Evolutionary conservation across 176 grass and related monocot species (phyloP), one percentile per base, ranked within the genome.

Genomic region (Lolium perenne): DNA sequence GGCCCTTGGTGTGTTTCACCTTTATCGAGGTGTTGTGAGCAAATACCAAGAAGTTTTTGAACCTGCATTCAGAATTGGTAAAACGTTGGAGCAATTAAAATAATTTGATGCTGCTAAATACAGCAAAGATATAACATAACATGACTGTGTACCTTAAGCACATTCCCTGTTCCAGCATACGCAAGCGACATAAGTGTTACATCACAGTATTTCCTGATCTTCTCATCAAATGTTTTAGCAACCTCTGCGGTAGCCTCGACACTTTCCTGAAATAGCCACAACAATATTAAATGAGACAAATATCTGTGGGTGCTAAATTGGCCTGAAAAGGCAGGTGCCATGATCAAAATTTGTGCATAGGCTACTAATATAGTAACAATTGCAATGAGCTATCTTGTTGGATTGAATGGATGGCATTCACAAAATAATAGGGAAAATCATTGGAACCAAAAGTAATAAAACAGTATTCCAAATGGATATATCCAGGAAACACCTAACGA

Each of bases 131-230:
- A 22, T 54, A 73, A 73, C 25, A 54, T 20, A 76, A 38, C 51
- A 81, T 51, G 23, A 81, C 82, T 13, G 2, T 70, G 62, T 80
- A 99, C 97, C 97, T 96, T 96, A 14, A 99, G 97, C 78, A 99
- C 97, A 88, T 96, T 99, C 56, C 97, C 94, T 66, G 97, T 99
- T 88, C 97, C 97, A 45, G 97, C 97, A 91, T 99, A 96, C 71
- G 97, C 97, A 83, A 99, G 78, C 20, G 97, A 96, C 92, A 99
- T 91, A 50, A 99, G 92, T 35, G 94, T 99, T 61, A 96, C 94
- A 57, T 99, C 94, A 91, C 92, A 92, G n/a, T 99, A 96, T 89
- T 99, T 99, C 73, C 89, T 91, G 65, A 99, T 99, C 90, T 99
- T 99, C 75, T 99, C 94, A 76, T 99, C 94, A 87, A 99, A 96